These are phyloP conservation scores for Beta vulgaris DNA, from an alignment of 148 eudicot genomes.

Conservation along the genomic window DNA sequence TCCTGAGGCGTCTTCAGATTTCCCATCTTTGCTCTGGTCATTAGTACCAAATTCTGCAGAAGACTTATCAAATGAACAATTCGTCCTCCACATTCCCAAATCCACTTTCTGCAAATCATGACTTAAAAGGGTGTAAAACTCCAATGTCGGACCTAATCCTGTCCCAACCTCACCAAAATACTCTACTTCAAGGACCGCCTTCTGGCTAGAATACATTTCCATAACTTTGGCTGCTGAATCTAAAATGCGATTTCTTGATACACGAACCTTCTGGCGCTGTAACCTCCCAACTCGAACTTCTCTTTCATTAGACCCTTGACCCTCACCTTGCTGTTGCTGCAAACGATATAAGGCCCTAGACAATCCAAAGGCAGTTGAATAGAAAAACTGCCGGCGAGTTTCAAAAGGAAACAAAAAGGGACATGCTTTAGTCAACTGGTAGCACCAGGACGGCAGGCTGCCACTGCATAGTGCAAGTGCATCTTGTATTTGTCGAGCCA, in stretches of 20 bases:
- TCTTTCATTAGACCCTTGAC: slow-evolving; percentile 78
- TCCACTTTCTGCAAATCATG: slow-evolving; percentile 85
- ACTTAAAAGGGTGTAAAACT: slow-evolving; percentile 91
- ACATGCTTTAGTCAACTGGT: slow-evolving; percentile 90
- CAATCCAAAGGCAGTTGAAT: slow-evolving; percentile 95
- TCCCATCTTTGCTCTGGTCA: slow-evolving; percentile 34
- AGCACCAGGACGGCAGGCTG: slow-evolving; percentile 97
- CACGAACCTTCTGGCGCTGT: slow-evolving; percentile 97
- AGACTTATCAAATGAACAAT: slow-evolving; percentile 36
- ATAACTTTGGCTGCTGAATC: slow-evolving; percentile 99
- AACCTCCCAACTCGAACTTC: slow-evolving; percentile 89
- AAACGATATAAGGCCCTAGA: slow-evolving; percentile 89
- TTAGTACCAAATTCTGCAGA: slow-evolving; percentile 50
- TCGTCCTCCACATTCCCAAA: slow-evolving; percentile 85
- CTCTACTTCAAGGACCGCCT: slow-evolving; percentile 97
- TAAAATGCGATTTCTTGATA: slow-evolving; percentile 84
- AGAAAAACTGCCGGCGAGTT: slow-evolving; percentile 89
- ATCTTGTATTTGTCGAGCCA: slow-evolving; percentile 96
- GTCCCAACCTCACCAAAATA: slow-evolving; percentile 99
- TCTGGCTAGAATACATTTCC: slow-evolving; percentile 99
- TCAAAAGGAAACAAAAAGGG: slow-evolving; percentile 98
- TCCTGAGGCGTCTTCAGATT: slow-evolving; percentile 20
- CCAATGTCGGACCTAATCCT: slow-evolving; percentile 95
- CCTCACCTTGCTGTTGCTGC: slow-evolving; percentile 97
- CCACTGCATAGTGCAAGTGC: slow-evolving; percentile 98